A percentile compares a stretch with the other conserved stretches of the same genome.
These are phyloP conservation scores for Solanum pimpinellifolium DNA, from an alignment of 257 asterid species.

Conservation along the genomic window DNA sequence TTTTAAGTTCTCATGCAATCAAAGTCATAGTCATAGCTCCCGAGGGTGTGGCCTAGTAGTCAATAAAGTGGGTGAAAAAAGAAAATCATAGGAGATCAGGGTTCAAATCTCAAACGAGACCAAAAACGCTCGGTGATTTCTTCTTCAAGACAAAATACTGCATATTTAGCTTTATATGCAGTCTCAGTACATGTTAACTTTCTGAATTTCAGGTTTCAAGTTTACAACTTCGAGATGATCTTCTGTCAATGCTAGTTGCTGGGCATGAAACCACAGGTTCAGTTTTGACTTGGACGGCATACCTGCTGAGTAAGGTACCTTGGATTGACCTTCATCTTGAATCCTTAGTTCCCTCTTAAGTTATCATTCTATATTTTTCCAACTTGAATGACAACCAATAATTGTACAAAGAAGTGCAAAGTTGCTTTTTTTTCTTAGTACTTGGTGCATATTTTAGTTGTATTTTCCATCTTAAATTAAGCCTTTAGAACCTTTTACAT, in stretches of 20 bases:
- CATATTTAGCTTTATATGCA: background rate
- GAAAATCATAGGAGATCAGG: background rate
- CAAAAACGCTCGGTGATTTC: background rate
- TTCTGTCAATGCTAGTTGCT: slow-evolving; percentile 97
- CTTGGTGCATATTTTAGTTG: background rate
- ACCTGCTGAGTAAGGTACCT: slow-evolving; percentile 86
- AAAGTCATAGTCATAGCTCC: background rate
- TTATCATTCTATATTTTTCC: background rate
- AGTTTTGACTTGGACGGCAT: slow-evolving; percentile 84
- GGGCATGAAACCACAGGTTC: slow-evolving; percentile 99
- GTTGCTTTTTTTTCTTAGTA: background rate
- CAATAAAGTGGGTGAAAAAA: background rate
- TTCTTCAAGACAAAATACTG: background rate
- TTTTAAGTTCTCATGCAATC: background rate
- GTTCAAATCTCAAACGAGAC: background rate
- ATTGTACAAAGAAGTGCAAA: background rate
- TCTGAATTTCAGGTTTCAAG: slow-evolving; percentile 65
- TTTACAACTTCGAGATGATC: slow-evolving; percentile 80
- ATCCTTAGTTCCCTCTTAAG: background rate
- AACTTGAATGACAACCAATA: background rate
- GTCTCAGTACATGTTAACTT: background rate
- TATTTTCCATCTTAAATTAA: background rate
- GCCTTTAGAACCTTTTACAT: background rate
- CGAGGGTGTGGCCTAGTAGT: background rate
- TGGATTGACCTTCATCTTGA: background rate